A percentile compares a stretch with the other conserved stretches of the same genome.
Conservation (phyloP, 176 grass and related monocot genomes). For the Paspalum vaginatum region DNA sequence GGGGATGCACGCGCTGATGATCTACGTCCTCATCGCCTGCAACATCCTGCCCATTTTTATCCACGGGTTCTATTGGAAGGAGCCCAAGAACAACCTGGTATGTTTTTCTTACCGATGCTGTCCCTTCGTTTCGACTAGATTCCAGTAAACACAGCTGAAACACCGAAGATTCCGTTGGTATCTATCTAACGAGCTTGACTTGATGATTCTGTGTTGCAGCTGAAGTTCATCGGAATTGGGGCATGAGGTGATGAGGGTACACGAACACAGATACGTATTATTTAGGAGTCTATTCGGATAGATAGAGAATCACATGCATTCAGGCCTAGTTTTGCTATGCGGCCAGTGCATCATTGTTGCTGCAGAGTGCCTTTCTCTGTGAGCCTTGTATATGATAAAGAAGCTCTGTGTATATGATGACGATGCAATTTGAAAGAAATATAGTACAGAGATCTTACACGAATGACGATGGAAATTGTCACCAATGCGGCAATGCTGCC, state of each 20-base stretch:
- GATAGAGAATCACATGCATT: constrained; percentile 20
- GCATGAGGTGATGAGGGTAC: constrained; percentile 33
- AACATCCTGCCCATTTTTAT: constrained; percentile 86
- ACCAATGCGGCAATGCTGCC: neutral
- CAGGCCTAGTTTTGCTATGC: constrained; percentile 55
- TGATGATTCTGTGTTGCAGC: constrained; percentile 31
- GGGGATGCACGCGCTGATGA: constrained; percentile 79
- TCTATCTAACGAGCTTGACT: neutral
- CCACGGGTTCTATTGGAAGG: constrained; percentile 90
- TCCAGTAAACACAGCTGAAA: neutral
- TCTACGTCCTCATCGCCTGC: constrained; percentile 80
- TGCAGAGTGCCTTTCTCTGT: constrained; percentile 35
- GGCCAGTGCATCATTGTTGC: constrained; percentile 33
- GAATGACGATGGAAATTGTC: neutral
- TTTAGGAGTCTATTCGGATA: constrained; percentile 37
- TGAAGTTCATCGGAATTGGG: constrained; percentile 57
- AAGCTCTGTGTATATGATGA: constrained; percentile 47
- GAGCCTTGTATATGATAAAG: constrained; percentile 54
- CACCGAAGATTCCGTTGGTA: neutral
- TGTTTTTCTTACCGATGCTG: constrained; percentile 18
- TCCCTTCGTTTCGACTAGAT: neutral
- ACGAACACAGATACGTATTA: constrained; percentile 5
- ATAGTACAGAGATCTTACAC: constrained; percentile 23
- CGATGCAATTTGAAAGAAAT: constrained; percentile 14
- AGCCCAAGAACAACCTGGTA: constrained; percentile 89